A percentile compares a stretch with the other conserved stretches of the same genome.
Evolutionary conservation across 2,329 filamentous ascomycete genomes (phyloP).

Genomic region (Aphanocladium album): DNA sequence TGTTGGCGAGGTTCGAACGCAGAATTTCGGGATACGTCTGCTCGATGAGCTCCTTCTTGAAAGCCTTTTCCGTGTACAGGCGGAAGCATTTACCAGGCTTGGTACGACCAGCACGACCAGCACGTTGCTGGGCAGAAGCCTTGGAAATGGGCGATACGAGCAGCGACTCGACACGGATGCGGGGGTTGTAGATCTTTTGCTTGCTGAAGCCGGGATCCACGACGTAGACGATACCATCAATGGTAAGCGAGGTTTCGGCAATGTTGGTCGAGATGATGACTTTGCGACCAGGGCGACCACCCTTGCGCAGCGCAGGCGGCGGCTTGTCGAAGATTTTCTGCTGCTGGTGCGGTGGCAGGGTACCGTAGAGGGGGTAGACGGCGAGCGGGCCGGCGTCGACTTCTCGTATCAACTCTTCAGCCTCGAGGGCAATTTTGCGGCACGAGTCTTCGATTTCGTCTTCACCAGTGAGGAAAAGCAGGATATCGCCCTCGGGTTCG

Average conservation of each 20-base stretch:
- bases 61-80: constrained; percentile 89
- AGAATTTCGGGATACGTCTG: constrained; percentile 96
- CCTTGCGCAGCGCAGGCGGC: constrained; percentile 64
- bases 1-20: constrained; percentile 89
- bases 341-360: constrained; percentile 85
- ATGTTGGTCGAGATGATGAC: constrained; percentile 96
- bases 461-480: constrained; percentile 94
- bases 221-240: constrained; percentile 97
- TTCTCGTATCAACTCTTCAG: constrained; percentile 86
- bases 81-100: constrained; percentile 97
- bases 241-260: constrained; percentile 94
- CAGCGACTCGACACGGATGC: constrained; percentile 91
- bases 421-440: constrained; percentile 84
- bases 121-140: constrained; percentile 92
- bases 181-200: constrained; percentile 98
- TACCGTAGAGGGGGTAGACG: constrained; percentile 92
- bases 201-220: constrained; percentile 99
- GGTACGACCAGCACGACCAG: constrained; percentile 98
- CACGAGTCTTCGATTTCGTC: constrained; percentile 98
- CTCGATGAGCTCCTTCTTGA: constrained; percentile 97
- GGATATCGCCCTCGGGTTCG: constrained; percentile 85
- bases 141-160: constrained; percentile 98
- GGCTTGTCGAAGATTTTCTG: constrained; percentile 93
- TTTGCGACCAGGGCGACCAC: constrained; percentile 86
- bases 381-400: constrained; percentile 84